A percentile compares a stretch with the other conserved stretches of the same genome.
phyloP scores from a whole-genome alignment of 768 basidiomycete species.

The Pholiota microspora region DNA sequence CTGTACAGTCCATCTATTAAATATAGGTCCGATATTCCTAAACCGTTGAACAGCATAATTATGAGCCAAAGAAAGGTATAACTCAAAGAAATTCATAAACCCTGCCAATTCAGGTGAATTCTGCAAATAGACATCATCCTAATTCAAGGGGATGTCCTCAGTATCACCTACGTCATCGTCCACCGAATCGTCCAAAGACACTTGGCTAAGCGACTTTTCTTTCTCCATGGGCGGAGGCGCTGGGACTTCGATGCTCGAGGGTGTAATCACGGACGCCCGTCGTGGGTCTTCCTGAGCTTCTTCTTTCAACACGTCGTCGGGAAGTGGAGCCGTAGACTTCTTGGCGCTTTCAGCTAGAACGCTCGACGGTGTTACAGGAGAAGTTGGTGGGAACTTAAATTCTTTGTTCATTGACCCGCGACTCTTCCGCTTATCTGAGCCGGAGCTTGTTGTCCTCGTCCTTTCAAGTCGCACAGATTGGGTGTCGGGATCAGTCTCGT shows the following conservation, averaged over 20 bases:
- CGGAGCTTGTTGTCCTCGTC: conserved; percentile 16
- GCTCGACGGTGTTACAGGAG: conserved; percentile 25
- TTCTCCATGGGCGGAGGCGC: conserved; percentile 81
- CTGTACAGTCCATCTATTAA: not conserved
- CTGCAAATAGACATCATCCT: not conserved
- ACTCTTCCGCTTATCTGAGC: conserved; percentile 39
- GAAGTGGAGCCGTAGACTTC: not conserved
- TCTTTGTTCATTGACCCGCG: conserved; percentile 77
- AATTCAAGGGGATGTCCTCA: conserved; percentile 64
- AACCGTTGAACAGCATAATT: not conserved
- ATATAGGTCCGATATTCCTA: not conserved
- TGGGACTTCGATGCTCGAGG: conserved; percentile 71
- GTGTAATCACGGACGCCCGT: conserved; percentile 42
- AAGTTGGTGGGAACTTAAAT: conserved; percentile 64
- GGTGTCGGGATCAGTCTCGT: conserved; percentile 32
- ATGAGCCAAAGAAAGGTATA: not conserved
- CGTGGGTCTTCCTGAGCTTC: conserved; percentile 15
- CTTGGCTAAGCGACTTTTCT: conserved; percentile 41
- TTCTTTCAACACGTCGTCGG: not conserved
- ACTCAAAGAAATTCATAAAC: not conserved
- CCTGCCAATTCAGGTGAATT: not conserved
- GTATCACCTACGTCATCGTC: conserved; percentile 82
- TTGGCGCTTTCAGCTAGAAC: conserved; percentile 10
- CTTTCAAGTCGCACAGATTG: conserved; percentile 31
- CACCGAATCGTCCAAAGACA: conserved; percentile 40